These are phyloP conservation scores for Alternaria rosae DNA, from an alignment of 2,329 filamentous ascomycete genomes.

Conservation along the genomic window DNA sequence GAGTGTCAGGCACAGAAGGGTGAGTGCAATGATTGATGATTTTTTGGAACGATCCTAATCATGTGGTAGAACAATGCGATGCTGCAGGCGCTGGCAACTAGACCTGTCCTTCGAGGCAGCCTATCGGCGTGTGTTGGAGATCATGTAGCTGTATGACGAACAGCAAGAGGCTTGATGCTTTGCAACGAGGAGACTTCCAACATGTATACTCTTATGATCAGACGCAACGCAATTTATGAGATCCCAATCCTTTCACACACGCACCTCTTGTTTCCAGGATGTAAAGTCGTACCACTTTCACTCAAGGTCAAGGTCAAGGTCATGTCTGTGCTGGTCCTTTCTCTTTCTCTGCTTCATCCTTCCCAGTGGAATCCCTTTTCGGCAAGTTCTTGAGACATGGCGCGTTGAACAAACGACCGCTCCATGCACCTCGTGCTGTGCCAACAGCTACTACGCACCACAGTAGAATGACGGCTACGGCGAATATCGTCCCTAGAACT, in stretches of 20 bases:
- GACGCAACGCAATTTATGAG: background rate
- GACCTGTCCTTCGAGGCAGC: background rate
- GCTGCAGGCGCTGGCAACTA: background rate
- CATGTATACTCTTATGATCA: background rate
- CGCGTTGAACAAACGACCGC: constrained; percentile 62
- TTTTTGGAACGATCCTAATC: background rate
- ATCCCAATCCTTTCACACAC: background rate
- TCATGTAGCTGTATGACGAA: background rate
- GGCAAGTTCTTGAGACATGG: constrained; percentile 57
- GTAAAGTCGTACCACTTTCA: too few species aligned
- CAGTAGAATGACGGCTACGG: constrained; percentile 59
- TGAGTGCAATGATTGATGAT: constrained; percentile 12
- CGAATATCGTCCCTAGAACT: constrained; percentile 64
- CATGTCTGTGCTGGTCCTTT: constrained; percentile 13
- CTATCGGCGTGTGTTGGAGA: background rate
- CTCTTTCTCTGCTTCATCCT: constrained; percentile 27
- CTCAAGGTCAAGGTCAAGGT: too few species aligned
- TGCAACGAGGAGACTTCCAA: background rate
- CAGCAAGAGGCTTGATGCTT: constrained; percentile 1
- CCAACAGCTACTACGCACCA: constrained; percentile 63
- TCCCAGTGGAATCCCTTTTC: constrained; percentile 24
- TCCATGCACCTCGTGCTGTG: constrained; percentile 58
- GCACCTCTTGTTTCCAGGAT: background rate
- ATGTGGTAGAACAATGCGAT: constrained; percentile 3
- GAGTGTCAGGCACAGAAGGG: constrained; percentile 66